Conservation (phyloP, 306 rosid genomes). For the Argentina anserina region DNA sequence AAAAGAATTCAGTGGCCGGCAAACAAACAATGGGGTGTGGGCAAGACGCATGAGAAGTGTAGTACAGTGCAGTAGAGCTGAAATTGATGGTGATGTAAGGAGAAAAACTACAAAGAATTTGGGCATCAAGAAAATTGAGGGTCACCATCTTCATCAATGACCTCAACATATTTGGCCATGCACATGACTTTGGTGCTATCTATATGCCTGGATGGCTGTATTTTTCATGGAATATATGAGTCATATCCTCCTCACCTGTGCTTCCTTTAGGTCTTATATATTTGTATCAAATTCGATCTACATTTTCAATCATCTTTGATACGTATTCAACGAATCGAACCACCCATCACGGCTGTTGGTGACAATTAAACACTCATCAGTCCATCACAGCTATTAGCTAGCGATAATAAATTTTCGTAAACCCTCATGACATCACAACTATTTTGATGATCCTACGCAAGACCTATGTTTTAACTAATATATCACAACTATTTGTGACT, state of each 20-base stretch:
- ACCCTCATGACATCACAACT: no score
- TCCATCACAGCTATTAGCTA: no score
- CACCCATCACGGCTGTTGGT: no score
- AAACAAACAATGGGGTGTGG: conserved; percentile 19
- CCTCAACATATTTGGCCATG: neutral
- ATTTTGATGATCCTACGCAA: no score
- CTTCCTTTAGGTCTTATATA: no score
- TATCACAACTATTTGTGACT: no score
- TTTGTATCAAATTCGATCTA: no score
- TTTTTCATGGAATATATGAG: neutral
- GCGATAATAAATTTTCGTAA: no score
- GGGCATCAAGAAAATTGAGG: neutral
- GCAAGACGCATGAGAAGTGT: conserved; percentile 3
- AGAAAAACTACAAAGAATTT: neutral
- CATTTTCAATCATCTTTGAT: no score
- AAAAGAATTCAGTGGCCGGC: neutral
- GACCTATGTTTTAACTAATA: no score
- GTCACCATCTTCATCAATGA: conserved; percentile 8
- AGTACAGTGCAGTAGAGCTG: neutral
- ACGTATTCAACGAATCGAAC: no score
- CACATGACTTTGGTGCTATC: conserved; percentile 30
- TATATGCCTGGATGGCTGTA: neutral
- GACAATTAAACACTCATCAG: neutral
- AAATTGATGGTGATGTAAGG: neutral
- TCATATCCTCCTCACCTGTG: neutral